Evolutionary conservation across 1,139 yeast genomes (phyloP).

Genomic region (Schwanniomyces etchellsii): DNA sequence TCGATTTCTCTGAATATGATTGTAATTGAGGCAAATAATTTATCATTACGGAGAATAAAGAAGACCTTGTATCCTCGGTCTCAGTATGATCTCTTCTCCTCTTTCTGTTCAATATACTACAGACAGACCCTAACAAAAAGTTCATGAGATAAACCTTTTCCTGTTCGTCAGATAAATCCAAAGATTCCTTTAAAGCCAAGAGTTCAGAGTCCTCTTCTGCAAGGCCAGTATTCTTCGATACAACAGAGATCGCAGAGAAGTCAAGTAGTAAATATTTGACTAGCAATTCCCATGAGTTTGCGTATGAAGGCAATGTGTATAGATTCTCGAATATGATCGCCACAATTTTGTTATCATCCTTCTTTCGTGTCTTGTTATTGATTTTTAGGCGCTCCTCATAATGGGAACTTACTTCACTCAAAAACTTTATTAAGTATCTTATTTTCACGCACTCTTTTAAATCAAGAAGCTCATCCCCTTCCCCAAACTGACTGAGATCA

Average conservation of each 20-base stretch:
- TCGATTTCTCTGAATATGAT: constrained; percentile 15
- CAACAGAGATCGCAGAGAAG: constrained; percentile 25
- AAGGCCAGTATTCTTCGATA: constrained; percentile 8
- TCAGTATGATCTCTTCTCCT: constrained; percentile 10
- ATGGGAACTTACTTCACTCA: constrained; percentile 1
- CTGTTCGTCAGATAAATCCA: constrained; percentile 16
- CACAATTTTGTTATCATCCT: constrained; percentile 1
- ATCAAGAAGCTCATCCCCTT: constrained; percentile 19
- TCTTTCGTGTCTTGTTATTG: neutral
- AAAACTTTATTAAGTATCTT: constrained; percentile 28
- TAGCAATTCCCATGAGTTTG: constrained; percentile 28
- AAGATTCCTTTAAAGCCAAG: constrained; percentile 14
- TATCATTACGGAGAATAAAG: constrained; percentile 16
- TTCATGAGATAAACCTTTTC: constrained; percentile 15
- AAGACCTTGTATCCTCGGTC: constrained; percentile 14
- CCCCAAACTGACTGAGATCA: constrained; percentile 14
- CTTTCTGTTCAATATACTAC: constrained; percentile 10
- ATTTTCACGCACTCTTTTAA: constrained; percentile 29
- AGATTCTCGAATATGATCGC: constrained; percentile 13
- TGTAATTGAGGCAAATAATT: constrained; percentile 19
- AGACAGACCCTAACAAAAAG: constrained; percentile 25
- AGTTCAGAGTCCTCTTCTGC: constrained; percentile 14
- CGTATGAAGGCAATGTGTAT: constrained; percentile 15
- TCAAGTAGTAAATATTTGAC: constrained; percentile 39
- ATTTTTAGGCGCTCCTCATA: neutral